Base-by-base conservation (phyloP, 495 filamentous ascomycete genomes). In the Aspergillus bertholletiae region DNA sequence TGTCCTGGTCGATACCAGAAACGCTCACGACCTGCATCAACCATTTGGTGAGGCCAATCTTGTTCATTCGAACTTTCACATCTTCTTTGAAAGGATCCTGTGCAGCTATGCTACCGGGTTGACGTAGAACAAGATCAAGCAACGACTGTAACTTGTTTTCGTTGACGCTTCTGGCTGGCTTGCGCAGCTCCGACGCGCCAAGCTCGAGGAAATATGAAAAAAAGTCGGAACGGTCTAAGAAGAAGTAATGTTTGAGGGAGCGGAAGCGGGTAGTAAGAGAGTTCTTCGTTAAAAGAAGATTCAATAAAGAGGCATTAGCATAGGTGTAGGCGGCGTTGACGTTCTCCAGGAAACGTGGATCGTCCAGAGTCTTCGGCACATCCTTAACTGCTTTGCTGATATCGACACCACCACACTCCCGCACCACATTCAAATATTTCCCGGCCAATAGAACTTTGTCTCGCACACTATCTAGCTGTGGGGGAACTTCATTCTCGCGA, bases 161-260 rank as follows among this genome's bases (percentile, higher is more conserved):
- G 62, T 98, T 98, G 65, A 97, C 92, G 34, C 78, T 78, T 60
- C 90, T 89, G 17, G 88, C 89, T 0, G 88, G 88, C 64, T 97
- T 97, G 60, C 87, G 84, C 24, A 98, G 78, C 67, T 98, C 94
- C 0, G 90, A 92, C 18, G 86, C 74, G 44, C 88, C 84, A 0
- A 98, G 84, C 60, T 98, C 94, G 46, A 97, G 84, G 71, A 98
- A 98, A 68, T 96, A 95, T 12, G 90, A 88, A 72, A 98, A 98
- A 70, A 96, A 98, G 64, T 98, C 94, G 1, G 94, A 97, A 3
- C 92, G 87, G 59, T 97, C 93, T 37, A 97, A 84, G 80, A 98
- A 98, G 73, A 97, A 98, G 73, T 98, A 98, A 69, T 97, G 95
- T 71, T 98, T 98, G 20, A 98, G 73, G 3, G 92, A 96, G 18